Percentiles rank a stretch among this genome's conserved stretches.
Conservation (phyloP, 371 early-diverging fungal species). For the Smittium culicis region DNA sequence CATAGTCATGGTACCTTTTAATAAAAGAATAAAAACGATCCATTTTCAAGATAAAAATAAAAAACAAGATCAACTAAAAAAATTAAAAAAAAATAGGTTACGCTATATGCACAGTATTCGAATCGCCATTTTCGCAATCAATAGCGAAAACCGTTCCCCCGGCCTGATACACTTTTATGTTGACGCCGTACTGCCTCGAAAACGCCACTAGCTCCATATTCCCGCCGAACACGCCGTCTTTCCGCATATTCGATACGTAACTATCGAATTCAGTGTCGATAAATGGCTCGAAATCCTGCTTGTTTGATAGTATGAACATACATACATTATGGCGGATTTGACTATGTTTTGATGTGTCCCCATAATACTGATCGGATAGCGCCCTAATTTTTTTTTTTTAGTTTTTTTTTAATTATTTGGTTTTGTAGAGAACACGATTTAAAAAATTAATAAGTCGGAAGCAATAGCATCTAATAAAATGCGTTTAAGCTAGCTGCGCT, state of each 20-base stretch:
- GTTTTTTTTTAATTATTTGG: too few species aligned
- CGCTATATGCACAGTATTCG: slow-evolving; percentile 51
- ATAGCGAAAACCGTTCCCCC: slow-evolving; percentile 57
- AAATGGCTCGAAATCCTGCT: slow-evolving; percentile 54
- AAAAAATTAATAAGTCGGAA: too few species aligned
- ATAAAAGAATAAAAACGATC: background rate
- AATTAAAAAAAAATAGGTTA: slow-evolving; percentile 23
- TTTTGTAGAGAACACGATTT: too few species aligned
- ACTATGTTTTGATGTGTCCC: slow-evolving; percentile 41
- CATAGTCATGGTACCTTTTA: slow-evolving; percentile 60
- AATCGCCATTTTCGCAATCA: slow-evolving; percentile 32
- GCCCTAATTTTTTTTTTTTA: slow-evolving; percentile 37
- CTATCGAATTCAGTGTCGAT: slow-evolving; percentile 52
- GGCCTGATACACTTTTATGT: slow-evolving; percentile 67
- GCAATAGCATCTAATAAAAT: too few species aligned
- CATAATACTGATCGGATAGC: slow-evolving; percentile 57
- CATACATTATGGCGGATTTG: slow-evolving; percentile 45
- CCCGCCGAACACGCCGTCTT: slow-evolving; percentile 60
- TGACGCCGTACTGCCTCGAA: slow-evolving; percentile 44
- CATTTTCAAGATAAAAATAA: background rate
- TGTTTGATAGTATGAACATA: slow-evolving; percentile 44
- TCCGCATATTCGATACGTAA: slow-evolving; percentile 53
- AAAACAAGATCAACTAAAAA: background rate
- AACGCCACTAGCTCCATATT: slow-evolving; percentile 76
- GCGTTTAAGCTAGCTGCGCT: too few species aligned